phyloP scores from a whole-genome alignment of 495 filamentous ascomycete genomes.

The Umbilicaria muhlenbergii region DNA sequence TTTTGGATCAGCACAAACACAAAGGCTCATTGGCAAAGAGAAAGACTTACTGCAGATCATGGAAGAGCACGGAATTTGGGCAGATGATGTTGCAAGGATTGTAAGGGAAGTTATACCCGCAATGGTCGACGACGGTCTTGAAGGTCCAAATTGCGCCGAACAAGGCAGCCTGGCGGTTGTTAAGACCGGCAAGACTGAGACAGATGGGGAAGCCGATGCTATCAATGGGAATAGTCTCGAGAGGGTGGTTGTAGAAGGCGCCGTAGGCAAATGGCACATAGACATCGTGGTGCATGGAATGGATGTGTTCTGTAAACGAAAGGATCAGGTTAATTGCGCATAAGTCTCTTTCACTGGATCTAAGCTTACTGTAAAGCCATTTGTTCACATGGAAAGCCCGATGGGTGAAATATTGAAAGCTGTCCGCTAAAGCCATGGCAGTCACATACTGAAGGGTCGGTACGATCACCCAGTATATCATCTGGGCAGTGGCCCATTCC shows the following conservation, averaged over 20 bases:
- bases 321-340: background rate
- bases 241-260: slow-evolving; percentile 87
- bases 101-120: slow-evolving; percentile 81
- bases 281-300: slow-evolving; percentile 86
- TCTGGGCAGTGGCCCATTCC: slow-evolving; percentile 58
- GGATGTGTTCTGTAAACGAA: slow-evolving; percentile 44
- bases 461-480: slow-evolving; percentile 64
- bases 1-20: background rate
- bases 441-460: slow-evolving; percentile 59
- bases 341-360: background rate
- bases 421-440: slow-evolving; percentile 66
- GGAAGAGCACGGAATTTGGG: slow-evolving; percentile 67
- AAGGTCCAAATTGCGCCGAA: slow-evolving; percentile 78
- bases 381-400: slow-evolving; percentile 88
- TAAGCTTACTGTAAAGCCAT: slow-evolving; percentile 80
- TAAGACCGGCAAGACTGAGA: slow-evolving; percentile 62
- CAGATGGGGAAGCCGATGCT: slow-evolving; percentile 3
- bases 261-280: slow-evolving; percentile 96
- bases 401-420: slow-evolving; percentile 95
- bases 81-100: slow-evolving; percentile 65
- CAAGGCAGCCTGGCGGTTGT: slow-evolving; percentile 58
- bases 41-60: slow-evolving; percentile 47
- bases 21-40: no score
- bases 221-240: slow-evolving; percentile 17
- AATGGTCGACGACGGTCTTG: slow-evolving; percentile 97